Percentiles rank a stretch among this genome's conserved stretches.
Conservation (phyloP, 1,284 basidiomycete genomes). For the Kwoniella shivajii region DNA sequence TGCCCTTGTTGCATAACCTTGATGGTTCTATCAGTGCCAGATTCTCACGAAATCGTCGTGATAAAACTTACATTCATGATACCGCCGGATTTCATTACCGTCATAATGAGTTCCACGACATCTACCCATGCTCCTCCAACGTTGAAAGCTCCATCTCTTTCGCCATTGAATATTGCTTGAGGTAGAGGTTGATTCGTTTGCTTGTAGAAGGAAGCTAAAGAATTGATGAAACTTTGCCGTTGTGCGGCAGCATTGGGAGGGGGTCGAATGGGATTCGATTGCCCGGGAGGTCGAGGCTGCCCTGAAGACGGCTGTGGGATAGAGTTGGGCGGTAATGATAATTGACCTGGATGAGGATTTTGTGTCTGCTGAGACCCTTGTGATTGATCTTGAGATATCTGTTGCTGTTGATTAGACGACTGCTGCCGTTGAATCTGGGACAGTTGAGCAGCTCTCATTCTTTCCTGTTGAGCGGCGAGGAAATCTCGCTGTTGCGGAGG, state of each 20-base stretch:
- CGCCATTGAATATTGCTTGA: constrained; percentile 42
- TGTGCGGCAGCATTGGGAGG: constrained; percentile 22
- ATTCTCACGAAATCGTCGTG: neutral
- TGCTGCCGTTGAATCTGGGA: constrained; percentile 11
- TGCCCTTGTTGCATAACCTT: constrained; percentile 24
- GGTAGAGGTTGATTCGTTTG: constrained; percentile 29
- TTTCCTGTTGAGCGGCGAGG: constrained; percentile 20
- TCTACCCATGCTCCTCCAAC: constrained; percentile 43
- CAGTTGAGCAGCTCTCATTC: constrained; percentile 13
- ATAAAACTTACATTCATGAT: constrained; percentile 23
- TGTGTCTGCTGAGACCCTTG: neutral
- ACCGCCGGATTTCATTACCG: constrained; percentile 37
- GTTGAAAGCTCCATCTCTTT: constrained; percentile 38
- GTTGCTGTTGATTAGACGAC: constrained; percentile 7
- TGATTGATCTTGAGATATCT: constrained; percentile 9
- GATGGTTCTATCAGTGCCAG: neutral
- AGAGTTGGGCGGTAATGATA: constrained; percentile 1
- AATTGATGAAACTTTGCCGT: constrained; percentile 34
- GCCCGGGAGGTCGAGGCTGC: constrained; percentile 5
- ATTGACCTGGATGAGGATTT: constrained; percentile 8
- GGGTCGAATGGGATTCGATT: constrained; percentile 3
- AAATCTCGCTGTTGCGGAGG: constrained; percentile 23
- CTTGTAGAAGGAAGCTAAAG: constrained; percentile 34
- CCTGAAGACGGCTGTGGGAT: neutral
- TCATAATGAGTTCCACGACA: constrained; percentile 42